Percentiles rank a stretch among this genome's conserved stretches.
Evolutionary conservation across 129 eudicot genomes (phyloP).

Genomic region (Solidago caesia): DNA sequence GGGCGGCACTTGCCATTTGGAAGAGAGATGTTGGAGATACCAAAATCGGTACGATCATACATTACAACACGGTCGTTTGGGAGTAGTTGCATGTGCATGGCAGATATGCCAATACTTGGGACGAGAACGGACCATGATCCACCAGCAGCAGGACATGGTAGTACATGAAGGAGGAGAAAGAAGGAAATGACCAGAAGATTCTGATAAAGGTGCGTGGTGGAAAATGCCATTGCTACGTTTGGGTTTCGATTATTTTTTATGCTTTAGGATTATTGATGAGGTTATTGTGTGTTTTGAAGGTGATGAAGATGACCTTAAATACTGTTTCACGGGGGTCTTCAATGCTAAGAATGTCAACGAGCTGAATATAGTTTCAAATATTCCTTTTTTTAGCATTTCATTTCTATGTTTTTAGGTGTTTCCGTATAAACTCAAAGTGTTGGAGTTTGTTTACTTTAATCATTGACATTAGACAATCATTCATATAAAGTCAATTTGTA

Average conservation of each 20-base stretch:
- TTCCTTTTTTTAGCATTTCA: background rate
- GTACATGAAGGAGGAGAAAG: slow-evolving; percentile 11
- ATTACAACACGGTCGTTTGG: slow-evolving; percentile 61
- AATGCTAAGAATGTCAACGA: background rate
- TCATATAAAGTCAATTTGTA: background rate
- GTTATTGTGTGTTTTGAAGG: background rate
- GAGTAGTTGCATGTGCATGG: slow-evolving; percentile 93
- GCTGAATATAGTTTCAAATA: background rate
- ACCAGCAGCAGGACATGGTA: slow-evolving; percentile 26
- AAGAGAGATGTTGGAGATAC: slow-evolving; percentile 63
- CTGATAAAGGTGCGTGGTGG: background rate
- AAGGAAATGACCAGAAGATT: slow-evolving; percentile 6
- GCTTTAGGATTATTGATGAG: background rate
- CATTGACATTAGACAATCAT: background rate
- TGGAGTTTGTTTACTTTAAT: background rate
- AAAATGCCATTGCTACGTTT: background rate
- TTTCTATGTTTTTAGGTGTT: background rate
- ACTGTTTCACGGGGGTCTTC: background rate
- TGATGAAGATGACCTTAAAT: background rate
- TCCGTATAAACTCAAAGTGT: background rate
- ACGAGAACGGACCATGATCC: slow-evolving; percentile 55
- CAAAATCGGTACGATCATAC: slow-evolving; percentile 70
- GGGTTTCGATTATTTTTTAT: background rate
- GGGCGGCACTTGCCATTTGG: slow-evolving; percentile 46
- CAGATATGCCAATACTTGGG: slow-evolving; percentile 52